Conservation (phyloP, 371 early-diverging fungal species). For the Ordospora pajunii region DNA sequence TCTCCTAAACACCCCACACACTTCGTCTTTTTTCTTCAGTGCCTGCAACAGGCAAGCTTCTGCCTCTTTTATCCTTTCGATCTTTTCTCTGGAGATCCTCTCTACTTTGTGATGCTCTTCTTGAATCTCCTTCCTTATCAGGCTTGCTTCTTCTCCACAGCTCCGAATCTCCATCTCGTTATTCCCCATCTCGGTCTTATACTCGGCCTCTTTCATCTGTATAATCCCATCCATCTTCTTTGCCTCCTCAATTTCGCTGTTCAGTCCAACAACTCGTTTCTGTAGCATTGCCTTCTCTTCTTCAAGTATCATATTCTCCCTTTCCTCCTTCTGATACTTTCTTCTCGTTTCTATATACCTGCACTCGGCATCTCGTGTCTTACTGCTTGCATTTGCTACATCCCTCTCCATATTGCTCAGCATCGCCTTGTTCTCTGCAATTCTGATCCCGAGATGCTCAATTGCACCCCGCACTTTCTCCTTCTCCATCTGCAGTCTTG, state of each 20-base stretch:
- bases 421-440: slow-evolving; percentile 3
- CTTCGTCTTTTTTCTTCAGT: slow-evolving; percentile 11
- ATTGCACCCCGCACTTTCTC: neutral
- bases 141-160: slow-evolving; percentile 65
- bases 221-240: neutral
- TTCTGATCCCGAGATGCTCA: neutral
- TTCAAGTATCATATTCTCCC: slow-evolving; percentile 4
- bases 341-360: neutral
- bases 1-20: neutral
- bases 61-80: slow-evolving; percentile 55
- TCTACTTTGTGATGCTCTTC: slow-evolving; percentile 65
- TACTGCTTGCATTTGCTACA: slow-evolving; percentile 2
- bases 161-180: slow-evolving; percentile 64
- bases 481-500: slow-evolving; percentile 33
- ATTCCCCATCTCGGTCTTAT: slow-evolving; percentile 55
- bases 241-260: neutral
- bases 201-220: neutral
- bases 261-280: neutral
- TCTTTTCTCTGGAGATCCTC: slow-evolving; percentile 65
- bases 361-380: neutral
- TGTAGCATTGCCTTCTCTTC: neutral
- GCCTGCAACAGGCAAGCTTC: slow-evolving; percentile 59
- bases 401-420: slow-evolving; percentile 9
- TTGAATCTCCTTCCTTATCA: slow-evolving; percentile 67
- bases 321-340: neutral